These are phyloP conservation scores for Arthrobotrys megalospora DNA, from an alignment of 2,329 filamentous ascomycete genomes.

Conservation along the genomic window DNA sequence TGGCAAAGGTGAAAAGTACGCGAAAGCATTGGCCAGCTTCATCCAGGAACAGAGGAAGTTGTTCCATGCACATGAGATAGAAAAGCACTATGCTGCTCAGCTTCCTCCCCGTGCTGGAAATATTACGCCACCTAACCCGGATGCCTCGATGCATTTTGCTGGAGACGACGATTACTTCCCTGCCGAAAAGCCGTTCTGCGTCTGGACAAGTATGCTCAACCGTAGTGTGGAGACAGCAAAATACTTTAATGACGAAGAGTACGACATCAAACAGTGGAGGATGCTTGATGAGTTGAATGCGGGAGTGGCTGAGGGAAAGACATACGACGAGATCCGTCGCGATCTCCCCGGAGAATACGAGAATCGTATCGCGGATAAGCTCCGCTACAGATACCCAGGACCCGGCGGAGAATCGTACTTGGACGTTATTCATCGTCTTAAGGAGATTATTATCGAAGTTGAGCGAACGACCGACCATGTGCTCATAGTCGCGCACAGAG, in stretches of 20 bases:
- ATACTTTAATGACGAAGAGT: conserved; percentile 94
- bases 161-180: conserved; percentile 71
- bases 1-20: conserved; percentile 83
- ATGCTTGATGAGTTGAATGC: conserved; percentile 98
- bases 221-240: conserved; percentile 89
- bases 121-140: conserved; percentile 91
- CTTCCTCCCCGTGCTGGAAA: conserved; percentile 94
- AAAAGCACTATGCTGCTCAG: conserved; percentile 68
- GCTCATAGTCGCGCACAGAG: conserved; percentile 91
- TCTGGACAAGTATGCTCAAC: conserved; percentile 98
- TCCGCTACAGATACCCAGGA: conserved; percentile 96
- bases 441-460: conserved; percentile 95
- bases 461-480: conserved; percentile 98
- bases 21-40: conserved; percentile 83
- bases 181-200: conserved; percentile 91
- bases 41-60: conserved; percentile 70
- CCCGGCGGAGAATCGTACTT: conserved; percentile 96
- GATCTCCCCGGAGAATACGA: conserved; percentile 85
- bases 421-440: conserved; percentile 94
- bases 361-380: conserved; percentile 85
- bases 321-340: conserved; percentile 89
- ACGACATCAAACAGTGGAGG: conserved; percentile 96
- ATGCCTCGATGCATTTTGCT: conserved; percentile 57
- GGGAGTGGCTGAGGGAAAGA: conserved; percentile 93
- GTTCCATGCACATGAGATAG: conserved; percentile 63